A percentile compares a stretch with the other conserved stretches of the same genome.
Conservation (phyloP, 129 eudicot genomes). For the Sambucus nigra region DNA sequence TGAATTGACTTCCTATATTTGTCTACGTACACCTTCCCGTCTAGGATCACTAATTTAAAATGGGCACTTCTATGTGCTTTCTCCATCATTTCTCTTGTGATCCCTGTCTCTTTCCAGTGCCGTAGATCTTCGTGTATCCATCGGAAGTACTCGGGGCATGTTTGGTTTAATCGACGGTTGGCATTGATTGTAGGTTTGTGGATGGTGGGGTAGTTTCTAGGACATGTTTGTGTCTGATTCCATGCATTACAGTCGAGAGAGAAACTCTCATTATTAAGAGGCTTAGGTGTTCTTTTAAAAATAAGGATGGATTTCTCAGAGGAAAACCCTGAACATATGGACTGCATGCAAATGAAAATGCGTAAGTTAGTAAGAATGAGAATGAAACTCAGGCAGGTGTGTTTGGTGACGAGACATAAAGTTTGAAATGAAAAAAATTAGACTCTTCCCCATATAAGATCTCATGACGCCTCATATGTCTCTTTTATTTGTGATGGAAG, state of each 20-base stretch:
- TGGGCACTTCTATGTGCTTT: slow-evolving; percentile 42
- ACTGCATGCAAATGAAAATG: slow-evolving; percentile 17
- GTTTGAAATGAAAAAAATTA: too few relatives aligned
- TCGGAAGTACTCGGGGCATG: slow-evolving; percentile 80
- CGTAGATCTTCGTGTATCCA: slow-evolving; percentile 87
- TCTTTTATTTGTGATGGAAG: too few relatives aligned
- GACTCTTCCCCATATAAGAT: too few relatives aligned
- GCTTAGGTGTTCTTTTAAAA: slow-evolving; percentile 5
- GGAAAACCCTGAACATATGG: slow-evolving; percentile 24
- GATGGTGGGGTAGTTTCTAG: slow-evolving; percentile 43
- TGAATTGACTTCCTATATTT: slow-evolving; percentile 47
- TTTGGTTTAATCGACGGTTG: slow-evolving; percentile 25
- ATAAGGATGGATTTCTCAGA: slow-evolving; percentile 12
- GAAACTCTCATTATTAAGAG: slow-evolving; percentile 2
- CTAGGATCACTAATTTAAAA: slow-evolving; percentile 47
- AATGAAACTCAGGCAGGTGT: too few relatives aligned
- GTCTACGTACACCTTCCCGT: slow-evolving; percentile 66
- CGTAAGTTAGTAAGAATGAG: neutral
- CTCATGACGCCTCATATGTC: too few relatives aligned
- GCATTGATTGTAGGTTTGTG: slow-evolving; percentile 15
- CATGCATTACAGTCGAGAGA: slow-evolving; percentile 48
- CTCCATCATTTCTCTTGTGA: slow-evolving; percentile 61
- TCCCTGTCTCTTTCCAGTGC: slow-evolving; percentile 60
- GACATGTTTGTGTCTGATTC: slow-evolving; percentile 53
- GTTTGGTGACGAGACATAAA: too few relatives aligned